Evolutionary conservation across 306 rosid species (phyloP).

Genomic region (Erythrophleum fordii): DNA sequence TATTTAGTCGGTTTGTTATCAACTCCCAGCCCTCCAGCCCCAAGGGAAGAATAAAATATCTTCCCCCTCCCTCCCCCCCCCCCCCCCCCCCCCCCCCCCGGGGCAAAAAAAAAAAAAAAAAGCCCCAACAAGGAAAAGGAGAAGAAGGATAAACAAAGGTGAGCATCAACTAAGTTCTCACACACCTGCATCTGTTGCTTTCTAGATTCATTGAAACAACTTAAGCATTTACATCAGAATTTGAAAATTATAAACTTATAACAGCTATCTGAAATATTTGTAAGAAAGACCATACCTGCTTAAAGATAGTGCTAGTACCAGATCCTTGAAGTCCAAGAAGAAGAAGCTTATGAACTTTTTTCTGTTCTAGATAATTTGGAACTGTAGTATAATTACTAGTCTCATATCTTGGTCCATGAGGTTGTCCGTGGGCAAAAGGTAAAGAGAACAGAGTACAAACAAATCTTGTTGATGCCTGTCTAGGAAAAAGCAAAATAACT

Average conservation of each 20-base stretch:
- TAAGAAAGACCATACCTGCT: conserved; percentile 63
- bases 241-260: neutral
- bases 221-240: conserved; percentile 6
- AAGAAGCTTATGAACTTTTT: conserved; percentile 84
- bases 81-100: too few species aligned
- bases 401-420: conserved; percentile 81
- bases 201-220: conserved; percentile 19
- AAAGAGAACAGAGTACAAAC: conserved; percentile 77
- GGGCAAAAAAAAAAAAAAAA: neutral
- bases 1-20: neutral
- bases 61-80: too few species aligned
- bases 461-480: conserved; percentile 88
- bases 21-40: conserved; percentile 1
- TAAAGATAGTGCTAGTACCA: conserved; percentile 96
- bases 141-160: neutral
- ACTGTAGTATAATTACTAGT: conserved; percentile 77
- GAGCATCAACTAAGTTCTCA: conserved; percentile 18
- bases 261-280: neutral
- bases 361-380: conserved; percentile 87
- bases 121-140: neutral
- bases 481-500: conserved; percentile 46
- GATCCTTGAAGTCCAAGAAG: conserved; percentile 92
- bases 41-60: neutral
- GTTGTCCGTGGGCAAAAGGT: conserved; percentile 84
- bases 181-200: neutral